Evolutionary conservation across 192 early-diverging fungal species (phyloP), one percentile per base, ranked within the genome.

Genomic region (Coemansia sp.): DNA sequence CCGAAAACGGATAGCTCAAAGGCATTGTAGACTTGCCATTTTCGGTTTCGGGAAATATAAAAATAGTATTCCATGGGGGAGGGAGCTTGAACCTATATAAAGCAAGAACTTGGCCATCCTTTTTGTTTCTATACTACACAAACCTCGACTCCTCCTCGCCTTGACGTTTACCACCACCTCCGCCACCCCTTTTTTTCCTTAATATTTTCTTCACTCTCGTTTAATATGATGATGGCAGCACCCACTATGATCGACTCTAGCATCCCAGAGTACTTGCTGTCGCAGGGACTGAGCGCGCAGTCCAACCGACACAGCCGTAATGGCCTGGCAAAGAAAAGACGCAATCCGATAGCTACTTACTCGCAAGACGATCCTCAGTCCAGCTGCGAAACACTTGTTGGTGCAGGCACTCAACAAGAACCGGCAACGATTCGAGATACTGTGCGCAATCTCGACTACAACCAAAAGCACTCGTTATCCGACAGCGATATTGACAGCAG

Each of bases 261-360:
- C 19, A 43, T 70, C 26, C 68, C 68, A 8, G 68, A 70, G 8
- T 76, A 66, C 17, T 42, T 76, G n/a, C 39, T 76, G 30, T 76
- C 74, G n/a, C 74, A 70, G 47, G 74, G 74, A 8, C 55, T 76
- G 11, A 70, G 68, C 40, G 74, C 68, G 26, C 74, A 76, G 46
- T 76, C 68, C 2, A 69, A 53, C 19, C 35, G 74, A 59, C 33
- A 57, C 57, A 42, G 64, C 17, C 74, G 74, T 10, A 58, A 46
- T 26, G 43, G 32, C 35, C 35, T 37, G 11, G 30, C 35, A 44
- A 52, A 59, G n/a, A 44, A 52, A 52, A 53, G 64, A 32, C 74
- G 64, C 60, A 42, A 62, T 58, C 60, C 58, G 8, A 63, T 70
- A 57, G 61, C 59, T n/a, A 40, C 17, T 23, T 40, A n/a, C 35